These are phyloP conservation scores for Ganoderma leucocontextum DNA, from an alignment of 1,284 basidiomycete species.

Conservation along the genomic window DNA sequence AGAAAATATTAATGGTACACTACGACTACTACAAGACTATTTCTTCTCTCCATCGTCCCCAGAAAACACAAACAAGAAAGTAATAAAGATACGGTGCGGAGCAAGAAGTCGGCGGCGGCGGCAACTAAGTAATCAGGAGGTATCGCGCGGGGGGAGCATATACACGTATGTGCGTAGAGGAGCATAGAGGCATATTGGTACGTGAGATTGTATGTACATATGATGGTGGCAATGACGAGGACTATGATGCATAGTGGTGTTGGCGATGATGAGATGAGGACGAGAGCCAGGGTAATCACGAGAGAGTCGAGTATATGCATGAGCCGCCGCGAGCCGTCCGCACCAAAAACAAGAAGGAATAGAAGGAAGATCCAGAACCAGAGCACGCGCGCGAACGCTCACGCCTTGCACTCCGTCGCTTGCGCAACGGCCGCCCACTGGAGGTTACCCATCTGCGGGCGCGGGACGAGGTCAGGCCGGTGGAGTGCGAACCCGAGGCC, in stretches of 20 bases:
- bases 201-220: slow-evolving; percentile 7
- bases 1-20: neutral
- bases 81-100: slow-evolving; percentile 31
- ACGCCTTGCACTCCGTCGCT: slow-evolving; percentile 16
- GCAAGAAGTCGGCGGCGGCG: slow-evolving; percentile 8
- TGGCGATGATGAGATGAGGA: neutral
- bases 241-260: neutral
- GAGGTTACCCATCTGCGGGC: slow-evolving; percentile 18
- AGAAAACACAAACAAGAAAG: slow-evolving; percentile 18
- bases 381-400: neutral
- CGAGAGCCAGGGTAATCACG: neutral
- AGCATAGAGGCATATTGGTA: slow-evolving; percentile 5
- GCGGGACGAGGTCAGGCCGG: slow-evolving; percentile 24
- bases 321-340: slow-evolving; percentile 11
- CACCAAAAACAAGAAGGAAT: slow-evolving; percentile 8
- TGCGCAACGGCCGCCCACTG: neutral
- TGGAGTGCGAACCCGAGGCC: slow-evolving; percentile 45
- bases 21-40: neutral
- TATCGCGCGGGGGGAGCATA: neutral
- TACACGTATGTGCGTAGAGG: neutral
- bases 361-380: neutral
- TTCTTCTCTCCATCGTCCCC: neutral
- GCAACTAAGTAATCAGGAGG: neutral
- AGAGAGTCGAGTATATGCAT: slow-evolving; percentile 10
- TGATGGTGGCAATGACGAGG: neutral